Base-by-base conservation (phyloP, 306 rosid species). In the Cucumis melo region DNA sequence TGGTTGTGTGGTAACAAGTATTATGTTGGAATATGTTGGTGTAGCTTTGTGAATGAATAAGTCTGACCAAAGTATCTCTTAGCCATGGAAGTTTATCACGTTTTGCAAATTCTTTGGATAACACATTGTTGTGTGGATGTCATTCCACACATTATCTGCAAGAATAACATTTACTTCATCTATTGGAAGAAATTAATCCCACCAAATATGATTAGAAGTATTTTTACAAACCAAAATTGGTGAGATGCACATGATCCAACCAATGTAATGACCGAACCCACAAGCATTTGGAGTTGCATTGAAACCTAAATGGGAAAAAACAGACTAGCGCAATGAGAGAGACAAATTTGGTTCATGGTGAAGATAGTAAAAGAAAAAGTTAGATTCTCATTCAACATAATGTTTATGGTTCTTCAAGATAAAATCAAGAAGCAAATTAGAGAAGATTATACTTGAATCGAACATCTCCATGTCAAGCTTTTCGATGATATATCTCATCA, bases 141-240 rank as follows among this genome's bases (percentile, higher is more conserved):
- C 87, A 80, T 89, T 83, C 94, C 98, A 93, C 68, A 93, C 82
- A 62, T 93, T 91, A 62, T 87, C 96, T 23, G 94, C 94, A 51
- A 93, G 86, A 76, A 91, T 91, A 16, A 85, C 84, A 77, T 93
- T n/a, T n/a, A n/a, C n/a, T n/a, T n/a, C n/a, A n/a, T n/a, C n/a
- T n/a, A n/a, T n/a, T n/a, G n/a, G n/a, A n/a, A n/a, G n/a, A n/a
- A n/a, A n/a, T n/a, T n/a, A n/a, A 78, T 91, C 96, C 97, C 97
- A 93, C 97, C 98, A 93, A 75, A 93, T 84, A 78, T 93, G 82
- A 64, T 78, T 82, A 65, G 96, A 90, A 80, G 97, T 96, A 79
- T 87, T 75, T 46, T 53, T 78, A 76, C 98, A 91, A 38, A 94
- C 97, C 97, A 93, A 91, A 71, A 87, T 85, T 1, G 90, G 86